phyloP scores from a whole-genome alignment of 169 alveolate species.

The Eimeria acervulina region DNA sequence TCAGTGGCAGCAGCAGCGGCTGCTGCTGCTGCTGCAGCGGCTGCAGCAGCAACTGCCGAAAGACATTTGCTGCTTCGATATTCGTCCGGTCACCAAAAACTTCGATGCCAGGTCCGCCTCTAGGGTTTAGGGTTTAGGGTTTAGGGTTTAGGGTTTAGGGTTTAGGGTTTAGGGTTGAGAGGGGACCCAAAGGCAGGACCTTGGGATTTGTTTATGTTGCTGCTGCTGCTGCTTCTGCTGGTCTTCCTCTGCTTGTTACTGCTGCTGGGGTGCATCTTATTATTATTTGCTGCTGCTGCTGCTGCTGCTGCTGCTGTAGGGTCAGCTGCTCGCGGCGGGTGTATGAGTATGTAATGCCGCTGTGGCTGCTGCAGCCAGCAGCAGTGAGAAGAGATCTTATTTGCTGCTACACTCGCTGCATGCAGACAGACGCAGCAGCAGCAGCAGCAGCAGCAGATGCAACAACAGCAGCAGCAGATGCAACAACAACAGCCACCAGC shows the following conservation, averaged over 20 bases:
- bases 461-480: too few species aligned
- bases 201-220: not conserved
- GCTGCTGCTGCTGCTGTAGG: conserved; percentile 66
- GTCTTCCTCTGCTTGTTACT: not conserved
- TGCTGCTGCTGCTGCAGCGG: conserved; percentile 26
- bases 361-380: conserved; percentile 61
- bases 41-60: conserved; percentile 17
- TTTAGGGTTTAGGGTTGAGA: not conserved
- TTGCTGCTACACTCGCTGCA: not conserved
- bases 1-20: conserved; percentile 26
- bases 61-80: conserved; percentile 53
- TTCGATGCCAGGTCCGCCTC: conserved; percentile 60
- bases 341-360: conserved; percentile 47
- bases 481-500: not conserved
- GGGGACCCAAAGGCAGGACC: not conserved
- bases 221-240: not conserved
- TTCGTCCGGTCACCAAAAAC: conserved; percentile 41
- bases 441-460: conserved; percentile 18
- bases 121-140: conserved; percentile 5
- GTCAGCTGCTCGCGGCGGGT: conserved; percentile 72
- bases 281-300: conserved; percentile 53
- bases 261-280: not conserved
- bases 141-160: conserved; percentile 23
- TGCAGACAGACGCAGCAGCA: not conserved
- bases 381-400: not conserved